Conservation (phyloP, 331 rosid genomes). For the Quercus tomentella region DNA sequence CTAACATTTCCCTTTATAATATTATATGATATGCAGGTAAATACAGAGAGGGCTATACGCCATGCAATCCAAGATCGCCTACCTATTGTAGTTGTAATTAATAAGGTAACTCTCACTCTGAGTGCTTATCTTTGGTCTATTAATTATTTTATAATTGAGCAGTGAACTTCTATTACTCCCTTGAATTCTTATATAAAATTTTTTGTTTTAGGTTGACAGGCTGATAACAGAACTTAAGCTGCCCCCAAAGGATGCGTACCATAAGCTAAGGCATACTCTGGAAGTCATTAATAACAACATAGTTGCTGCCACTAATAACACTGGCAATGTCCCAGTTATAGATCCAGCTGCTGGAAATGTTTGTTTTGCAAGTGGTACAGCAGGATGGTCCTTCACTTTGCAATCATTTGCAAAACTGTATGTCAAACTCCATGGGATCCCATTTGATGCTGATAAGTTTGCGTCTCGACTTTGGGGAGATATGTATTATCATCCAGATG, state of each 20-base stretch:
- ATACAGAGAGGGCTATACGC: constrained; percentile 95
- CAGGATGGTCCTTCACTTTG: constrained; percentile 97
- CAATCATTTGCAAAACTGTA: constrained; percentile 88
- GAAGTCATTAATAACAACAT: constrained; percentile 85
- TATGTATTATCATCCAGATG: constrained; percentile 70
- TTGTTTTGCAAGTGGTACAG: constrained; percentile 91
- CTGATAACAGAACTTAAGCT: constrained; percentile 91
- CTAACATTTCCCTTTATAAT: neutral
- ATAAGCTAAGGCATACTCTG: constrained; percentile 85
- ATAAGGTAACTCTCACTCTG: constrained; percentile 54
- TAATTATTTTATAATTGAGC: neutral
- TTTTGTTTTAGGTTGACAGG: constrained; percentile 69
- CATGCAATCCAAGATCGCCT: constrained; percentile 91
- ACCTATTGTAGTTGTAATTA: constrained; percentile 89
- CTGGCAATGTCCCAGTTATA: constrained; percentile 86
- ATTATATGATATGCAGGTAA: constrained; percentile 51
- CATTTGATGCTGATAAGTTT: constrained; percentile 73
- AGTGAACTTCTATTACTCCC: neutral
- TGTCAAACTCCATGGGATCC: constrained; percentile 82
- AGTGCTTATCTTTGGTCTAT: neutral
- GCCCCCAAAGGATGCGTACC: constrained; percentile 96
- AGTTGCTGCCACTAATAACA: constrained; percentile 81
- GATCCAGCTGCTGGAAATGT: constrained; percentile 96
- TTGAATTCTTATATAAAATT: constrained; percentile 7
- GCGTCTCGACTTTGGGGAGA: constrained; percentile 98